Evolutionary conservation across 352 stramenopile species (phyloP).

Genomic region (Phytophthora sansomeana): DNA sequence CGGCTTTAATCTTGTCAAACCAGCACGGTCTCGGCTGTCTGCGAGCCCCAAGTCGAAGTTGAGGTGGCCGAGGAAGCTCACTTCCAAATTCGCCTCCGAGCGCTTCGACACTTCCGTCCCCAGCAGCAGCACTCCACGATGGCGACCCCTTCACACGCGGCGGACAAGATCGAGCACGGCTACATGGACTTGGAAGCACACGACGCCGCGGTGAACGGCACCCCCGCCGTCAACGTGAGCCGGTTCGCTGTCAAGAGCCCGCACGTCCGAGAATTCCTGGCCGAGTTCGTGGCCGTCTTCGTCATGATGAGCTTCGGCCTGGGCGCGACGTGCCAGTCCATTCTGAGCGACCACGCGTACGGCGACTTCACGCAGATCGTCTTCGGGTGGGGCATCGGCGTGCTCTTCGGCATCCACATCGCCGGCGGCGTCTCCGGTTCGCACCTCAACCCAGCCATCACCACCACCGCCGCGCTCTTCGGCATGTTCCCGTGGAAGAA

Average conservation of each 20-base stretch:
- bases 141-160: slow-evolving; percentile 26
- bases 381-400: slow-evolving; percentile 53
- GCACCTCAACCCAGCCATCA: slow-evolving; percentile 58
- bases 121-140: slow-evolving; percentile 22
- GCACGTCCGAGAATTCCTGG: slow-evolving; percentile 39
- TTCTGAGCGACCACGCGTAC: slow-evolving; percentile 38
- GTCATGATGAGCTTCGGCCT: slow-evolving; percentile 53
- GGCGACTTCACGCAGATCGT: slow-evolving; percentile 50
- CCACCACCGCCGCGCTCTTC: slow-evolving; percentile 39
- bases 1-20: slow-evolving; percentile 42
- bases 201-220: slow-evolving; percentile 33
- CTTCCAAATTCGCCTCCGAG: slow-evolving; percentile 31
- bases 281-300: slow-evolving; percentile 51
- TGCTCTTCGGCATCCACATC: slow-evolving; percentile 59
- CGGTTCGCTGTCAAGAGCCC: slow-evolving; percentile 50
- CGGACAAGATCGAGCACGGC: slow-evolving; percentile 43
- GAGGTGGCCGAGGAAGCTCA: slow-evolving; percentile 18
- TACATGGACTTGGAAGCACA: slow-evolving; percentile 44
- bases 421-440: slow-evolving; percentile 47
- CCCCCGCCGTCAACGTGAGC: slow-evolving; percentile 21
- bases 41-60: not conserved
- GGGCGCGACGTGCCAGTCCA: slow-evolving; percentile 42
- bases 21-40: not conserved
- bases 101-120: slow-evolving; percentile 21
- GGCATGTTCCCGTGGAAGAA: slow-evolving; percentile 58